Base-by-base conservation (phyloP, 2,329 filamentous ascomycete species). In the Ceratocystis destructans region DNA sequence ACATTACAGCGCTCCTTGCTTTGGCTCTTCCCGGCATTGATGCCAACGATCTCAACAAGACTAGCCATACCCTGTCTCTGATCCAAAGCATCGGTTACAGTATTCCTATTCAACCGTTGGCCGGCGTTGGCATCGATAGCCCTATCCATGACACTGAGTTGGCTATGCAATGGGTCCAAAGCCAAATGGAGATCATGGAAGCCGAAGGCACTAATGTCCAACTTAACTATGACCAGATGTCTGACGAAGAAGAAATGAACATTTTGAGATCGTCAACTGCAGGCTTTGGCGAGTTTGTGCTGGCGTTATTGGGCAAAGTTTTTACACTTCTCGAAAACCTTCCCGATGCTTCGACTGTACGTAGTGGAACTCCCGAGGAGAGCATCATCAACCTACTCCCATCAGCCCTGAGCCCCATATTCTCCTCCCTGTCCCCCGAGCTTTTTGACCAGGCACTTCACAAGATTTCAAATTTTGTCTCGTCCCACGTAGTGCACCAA, bases 21-120 rank as follows among this genome's bases (percentile, higher is more conserved):
- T 81, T 99, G 68, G 90, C 93, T 3, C 79, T 99, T 41, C 95
- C 95, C 0, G 95, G 94, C 25, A 96, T 99, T 67, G 95, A 99
- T 76, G 92, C 95, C 69, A 99, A 99, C 73, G 94, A 99, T 76
- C 79, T 99, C 31, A 92, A 94, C 73, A 99, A 99, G 80, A 97
- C 94, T 0, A 83, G 96, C 71, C 90, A 96, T 75, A 95, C 94
- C 0, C 80, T 99, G 67, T 90, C 92, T 70, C 96, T 96, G 74
- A 94, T 99, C 67, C 93, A 97, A 75, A 89, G 90, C 67, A 90
- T 97, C 12, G 93, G 91, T 68, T 97, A 96, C 78, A 96, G 93
- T 72, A 95, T 99, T 64, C 95, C 94, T 0, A 89, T 99, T 73
- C 85, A 89, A 67, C 88, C 95, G 68, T 78, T 99, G 63, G 72